These are phyloP conservation scores for Cantharellus anzutake DNA, from an alignment of 768 basidiomycete genomes.

Conservation along the genomic window DNA sequence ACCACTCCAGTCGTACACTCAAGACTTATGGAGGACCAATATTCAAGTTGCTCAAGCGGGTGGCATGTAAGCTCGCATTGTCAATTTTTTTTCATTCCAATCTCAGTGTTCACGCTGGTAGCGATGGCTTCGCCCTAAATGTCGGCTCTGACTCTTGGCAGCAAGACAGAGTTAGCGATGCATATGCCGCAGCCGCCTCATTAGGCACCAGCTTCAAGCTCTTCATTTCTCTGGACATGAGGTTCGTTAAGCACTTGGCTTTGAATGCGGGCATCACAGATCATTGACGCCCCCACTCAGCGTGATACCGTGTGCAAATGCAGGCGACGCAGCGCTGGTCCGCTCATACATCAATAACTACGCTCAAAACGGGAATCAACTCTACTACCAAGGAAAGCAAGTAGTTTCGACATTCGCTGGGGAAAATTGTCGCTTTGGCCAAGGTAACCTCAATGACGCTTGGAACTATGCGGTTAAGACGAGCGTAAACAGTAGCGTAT, in stretches of 20 bases:
- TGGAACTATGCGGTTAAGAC: slow-evolving; percentile 37
- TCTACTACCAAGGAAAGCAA: slow-evolving; percentile 32
- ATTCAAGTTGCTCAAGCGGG: neutral
- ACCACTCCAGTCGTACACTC: neutral
- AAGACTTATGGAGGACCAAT: neutral
- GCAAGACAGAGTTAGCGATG: slow-evolving; percentile 37
- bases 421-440: slow-evolving; percentile 48
- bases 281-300: neutral
- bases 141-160: slow-evolving; percentile 49
- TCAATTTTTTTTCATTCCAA: neutral
- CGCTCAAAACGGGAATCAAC: slow-evolving; percentile 37
- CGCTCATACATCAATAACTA: slow-evolving; percentile 36
- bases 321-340: slow-evolving; percentile 29
- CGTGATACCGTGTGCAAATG: slow-evolving; percentile 32
- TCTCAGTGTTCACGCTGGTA: neutral
- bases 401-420: slow-evolving; percentile 59
- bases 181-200: slow-evolving; percentile 35
- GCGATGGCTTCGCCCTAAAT: slow-evolving; percentile 31
- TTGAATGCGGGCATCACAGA: slow-evolving; percentile 13
- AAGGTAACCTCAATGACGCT: slow-evolving; percentile 27
- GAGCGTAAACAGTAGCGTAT: slow-evolving; percentile 12
- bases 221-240: slow-evolving; percentile 57
- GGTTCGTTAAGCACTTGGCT: slow-evolving; percentile 2
- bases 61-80: neutral
- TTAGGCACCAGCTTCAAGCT: slow-evolving; percentile 32